Base-by-base conservation (phyloP, 2,329 filamentous ascomycete species). In the Ilyonectria destructans region DNA sequence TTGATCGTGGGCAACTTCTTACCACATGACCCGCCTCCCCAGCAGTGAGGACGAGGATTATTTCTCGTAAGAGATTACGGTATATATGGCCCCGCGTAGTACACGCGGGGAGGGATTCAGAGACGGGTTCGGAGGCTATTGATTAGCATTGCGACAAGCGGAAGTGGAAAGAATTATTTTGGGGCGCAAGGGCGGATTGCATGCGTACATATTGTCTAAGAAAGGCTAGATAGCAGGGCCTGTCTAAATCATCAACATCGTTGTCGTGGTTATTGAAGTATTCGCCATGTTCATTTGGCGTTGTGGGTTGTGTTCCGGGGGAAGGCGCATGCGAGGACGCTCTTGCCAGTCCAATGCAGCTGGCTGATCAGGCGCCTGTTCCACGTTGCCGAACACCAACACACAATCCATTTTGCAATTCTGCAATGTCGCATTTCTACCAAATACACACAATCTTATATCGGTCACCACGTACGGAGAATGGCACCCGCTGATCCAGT, bases 1-100 rank as follows among this genome's bases (percentile, higher is more conserved):
- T 85, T 99, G 71, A 99, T 99, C 77, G 92, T 99, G 56, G 96
- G 96, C 57, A 99, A 99, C 79, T 99, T 99, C 80, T 82, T 99
- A 69, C 96, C 96, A 3, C 95, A 97, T 78, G 90, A 95, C 76
- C 90, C 91, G 19, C 77, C 79, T 26, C 49, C 74, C 29, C 71
- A 76, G 67, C 71, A 76, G 67, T 75, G 49, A 69, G 66, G 65
- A 62, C 29, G 46, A 45, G 52, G 43, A 58, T 46, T 31, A 51
- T 58, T 52, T 31, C 23, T 45, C n/a, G 40, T 33, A 29, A 48
- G 63, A 61, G 21, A 59, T 60, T 12, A 37, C 35, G 65, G 49
- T 56, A 60, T 48, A 68, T 65, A 51, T 51, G 23, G 60, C 40
- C 56, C 60, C 33, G 55, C 43, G 43, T 45, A 49, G 23, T 43